Evolutionary conservation across 257 asterid genomes (phyloP).

Genomic region (Solanum sejunctum): DNA sequence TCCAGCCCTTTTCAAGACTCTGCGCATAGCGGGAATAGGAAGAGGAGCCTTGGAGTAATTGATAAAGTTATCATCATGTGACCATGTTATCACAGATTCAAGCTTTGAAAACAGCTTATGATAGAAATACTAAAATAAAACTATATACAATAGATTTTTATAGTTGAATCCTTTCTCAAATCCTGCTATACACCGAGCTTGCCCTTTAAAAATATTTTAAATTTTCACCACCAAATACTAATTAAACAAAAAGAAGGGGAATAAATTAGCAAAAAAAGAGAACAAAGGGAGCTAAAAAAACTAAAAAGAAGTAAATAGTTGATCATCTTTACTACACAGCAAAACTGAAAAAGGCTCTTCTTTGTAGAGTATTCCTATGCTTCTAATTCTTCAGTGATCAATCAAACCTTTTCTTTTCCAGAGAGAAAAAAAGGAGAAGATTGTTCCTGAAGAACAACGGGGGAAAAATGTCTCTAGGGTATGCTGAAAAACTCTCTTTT

Average conservation of each 20-base stretch:
- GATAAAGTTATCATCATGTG: no score
- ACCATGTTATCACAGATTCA: no score
- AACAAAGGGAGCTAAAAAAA: background rate
- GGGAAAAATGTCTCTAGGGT: conserved; percentile 73
- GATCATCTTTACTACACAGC: background rate
- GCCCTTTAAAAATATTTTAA: no score
- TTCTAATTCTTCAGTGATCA: background rate
- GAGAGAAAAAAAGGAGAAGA: background rate
- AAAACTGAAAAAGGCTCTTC: background rate
- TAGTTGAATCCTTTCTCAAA: no score
- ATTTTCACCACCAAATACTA: no score
- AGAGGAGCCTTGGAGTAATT: no score
- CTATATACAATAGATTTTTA: no score
- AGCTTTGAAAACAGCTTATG: rapidly evolving
- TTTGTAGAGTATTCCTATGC: background rate
- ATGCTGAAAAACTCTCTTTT: conserved; percentile 81
- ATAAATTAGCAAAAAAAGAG: background rate
- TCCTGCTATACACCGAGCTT: no score
- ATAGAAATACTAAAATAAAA: no score
- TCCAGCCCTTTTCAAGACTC: no score
- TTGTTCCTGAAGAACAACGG: background rate
- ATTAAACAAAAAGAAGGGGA: background rate
- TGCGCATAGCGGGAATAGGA: no score
- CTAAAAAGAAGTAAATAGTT: background rate
- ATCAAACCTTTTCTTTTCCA: background rate